Evolutionary conservation across 192 early-diverging fungal genomes (phyloP).

Genomic region (Linnemannia exigua): DNA sequence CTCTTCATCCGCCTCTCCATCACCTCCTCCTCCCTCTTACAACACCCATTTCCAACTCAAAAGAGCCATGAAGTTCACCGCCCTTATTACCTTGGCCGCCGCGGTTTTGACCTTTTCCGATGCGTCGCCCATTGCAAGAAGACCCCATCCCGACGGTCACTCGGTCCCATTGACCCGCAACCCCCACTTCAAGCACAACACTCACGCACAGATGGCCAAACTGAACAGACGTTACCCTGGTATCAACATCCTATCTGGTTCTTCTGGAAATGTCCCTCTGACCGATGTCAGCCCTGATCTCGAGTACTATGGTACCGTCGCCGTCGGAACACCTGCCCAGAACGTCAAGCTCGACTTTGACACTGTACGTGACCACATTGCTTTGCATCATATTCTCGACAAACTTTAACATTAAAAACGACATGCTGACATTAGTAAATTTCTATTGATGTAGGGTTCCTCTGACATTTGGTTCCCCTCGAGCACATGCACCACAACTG

Average conservation of each 20-base stretch:
- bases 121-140: constrained; percentile 12
- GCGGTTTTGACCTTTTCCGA: constrained; percentile 28
- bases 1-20: not conserved
- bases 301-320: constrained; percentile 74
- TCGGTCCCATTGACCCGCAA: constrained; percentile 35
- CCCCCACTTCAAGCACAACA: constrained; percentile 45
- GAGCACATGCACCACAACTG: constrained; percentile 55
- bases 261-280: constrained; percentile 34
- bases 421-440: not conserved
- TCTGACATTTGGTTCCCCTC: constrained; percentile 74
- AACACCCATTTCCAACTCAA: not conserved
- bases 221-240: constrained; percentile 32
- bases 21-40: not conserved
- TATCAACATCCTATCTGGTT: constrained; percentile 14
- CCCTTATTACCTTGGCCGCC: constrained; percentile 30
- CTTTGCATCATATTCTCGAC: not conserved
- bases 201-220: constrained; percentile 38
- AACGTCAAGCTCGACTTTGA: constrained; percentile 71
- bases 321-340: constrained; percentile 74
- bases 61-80: constrained; percentile 29
- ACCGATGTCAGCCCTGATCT: constrained; percentile 56
- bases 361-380: constrained; percentile 36
- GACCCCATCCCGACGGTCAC: constrained; percentile 18
- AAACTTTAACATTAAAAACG: not conserved
- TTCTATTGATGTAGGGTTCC: constrained; percentile 51